Conservation (phyloP, 2,329 filamentous ascomycete species). For the Xylariaceae sp. region DNA sequence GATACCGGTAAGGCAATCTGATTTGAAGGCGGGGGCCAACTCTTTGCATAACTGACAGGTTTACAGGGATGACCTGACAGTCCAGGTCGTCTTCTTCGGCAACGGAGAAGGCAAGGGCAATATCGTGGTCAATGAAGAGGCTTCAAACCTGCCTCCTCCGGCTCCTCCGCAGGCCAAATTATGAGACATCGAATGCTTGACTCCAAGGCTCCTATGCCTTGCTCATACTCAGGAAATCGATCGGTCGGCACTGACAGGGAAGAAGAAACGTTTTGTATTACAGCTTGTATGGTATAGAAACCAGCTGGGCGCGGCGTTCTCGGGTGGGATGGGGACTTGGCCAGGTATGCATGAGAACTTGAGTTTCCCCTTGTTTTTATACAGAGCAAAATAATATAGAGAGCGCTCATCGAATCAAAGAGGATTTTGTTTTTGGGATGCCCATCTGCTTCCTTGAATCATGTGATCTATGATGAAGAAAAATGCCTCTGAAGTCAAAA, state of each 20-base stretch:
- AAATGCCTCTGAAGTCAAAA: too few species aligned
- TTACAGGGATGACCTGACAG: conserved; percentile 81
- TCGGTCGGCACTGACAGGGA: neutral
- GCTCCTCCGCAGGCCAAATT: conserved; percentile 32
- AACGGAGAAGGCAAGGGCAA: conserved; percentile 70
- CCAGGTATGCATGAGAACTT: neutral
- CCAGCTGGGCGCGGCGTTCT: conserved; percentile 16
- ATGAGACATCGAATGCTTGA: conserved; percentile 6
- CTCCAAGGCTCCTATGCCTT: neutral
- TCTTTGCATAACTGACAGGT: conserved; percentile 16
- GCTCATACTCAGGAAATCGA: neutral
- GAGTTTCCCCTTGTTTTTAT: too few species aligned
- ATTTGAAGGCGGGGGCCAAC: too few species aligned
- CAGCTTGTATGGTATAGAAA: conserved; percentile 12
- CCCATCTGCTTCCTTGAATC: too few species aligned
- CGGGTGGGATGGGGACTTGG: conserved; percentile 1
- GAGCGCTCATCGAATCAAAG: too few species aligned
- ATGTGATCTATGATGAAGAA: too few species aligned
- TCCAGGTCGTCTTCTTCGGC: conserved; percentile 98
- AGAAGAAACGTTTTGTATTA: conserved; percentile 8
- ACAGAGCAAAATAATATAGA: too few species aligned
- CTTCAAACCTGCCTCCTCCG: conserved; percentile 55
- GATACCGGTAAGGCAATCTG: conserved; percentile 67
- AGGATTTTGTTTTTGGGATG: too few species aligned
- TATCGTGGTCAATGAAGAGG: conserved; percentile 80